phyloP scores from a whole-genome alignment of 2,329 filamentous ascomycete species.

The Monosporascus sp. region DNA sequence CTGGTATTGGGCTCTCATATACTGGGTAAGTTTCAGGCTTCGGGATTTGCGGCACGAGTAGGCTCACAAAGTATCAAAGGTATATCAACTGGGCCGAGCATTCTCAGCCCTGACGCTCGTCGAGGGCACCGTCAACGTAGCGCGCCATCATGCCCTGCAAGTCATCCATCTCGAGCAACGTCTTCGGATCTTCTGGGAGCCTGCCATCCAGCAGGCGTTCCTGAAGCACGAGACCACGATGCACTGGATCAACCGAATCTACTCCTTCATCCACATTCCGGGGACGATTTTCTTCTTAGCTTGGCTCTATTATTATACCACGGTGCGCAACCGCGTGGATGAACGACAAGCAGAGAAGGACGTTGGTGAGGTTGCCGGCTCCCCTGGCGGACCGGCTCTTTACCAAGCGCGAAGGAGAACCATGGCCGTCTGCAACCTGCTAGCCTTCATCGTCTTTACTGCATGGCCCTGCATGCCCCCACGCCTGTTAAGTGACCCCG shows the following conservation, averaged over 20 bases:
- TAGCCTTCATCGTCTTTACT: slow-evolving; percentile 58
- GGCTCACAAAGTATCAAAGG: slow-evolving; percentile 34
- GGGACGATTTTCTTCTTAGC: slow-evolving; percentile 64
- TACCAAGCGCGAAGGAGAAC: slow-evolving; percentile 54
- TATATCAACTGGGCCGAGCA: slow-evolving; percentile 69
- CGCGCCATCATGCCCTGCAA: slow-evolving; percentile 62
- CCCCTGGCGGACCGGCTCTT: slow-evolving; percentile 36
- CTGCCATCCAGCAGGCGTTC: slow-evolving; percentile 40
- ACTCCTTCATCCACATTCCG: slow-evolving; percentile 74
- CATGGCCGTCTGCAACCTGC: slow-evolving; percentile 56
- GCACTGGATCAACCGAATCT: slow-evolving; percentile 65
- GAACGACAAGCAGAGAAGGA: slow-evolving; percentile 6
- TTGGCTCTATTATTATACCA: slow-evolving; percentile 65
- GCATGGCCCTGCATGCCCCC: slow-evolving; percentile 61
- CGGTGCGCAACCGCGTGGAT: slow-evolving; percentile 36
- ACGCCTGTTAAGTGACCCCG: slow-evolving; percentile 50
- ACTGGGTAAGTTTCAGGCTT: slow-evolving; percentile 54
- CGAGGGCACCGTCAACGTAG: slow-evolving; percentile 62
- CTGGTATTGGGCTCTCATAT: slow-evolving; percentile 73
- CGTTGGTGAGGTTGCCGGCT: slow-evolving; percentile 3
- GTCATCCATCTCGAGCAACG: slow-evolving; percentile 61
- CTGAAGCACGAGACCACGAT: slow-evolving; percentile 48
- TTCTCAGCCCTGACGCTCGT: slow-evolving; percentile 65
- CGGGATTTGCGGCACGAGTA: not conserved
- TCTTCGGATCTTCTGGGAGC: slow-evolving; percentile 60